Evolutionary conservation across 2,329 filamentous ascomycete species (phyloP).

Genomic region (Cordyceps cateniannulata): DNA sequence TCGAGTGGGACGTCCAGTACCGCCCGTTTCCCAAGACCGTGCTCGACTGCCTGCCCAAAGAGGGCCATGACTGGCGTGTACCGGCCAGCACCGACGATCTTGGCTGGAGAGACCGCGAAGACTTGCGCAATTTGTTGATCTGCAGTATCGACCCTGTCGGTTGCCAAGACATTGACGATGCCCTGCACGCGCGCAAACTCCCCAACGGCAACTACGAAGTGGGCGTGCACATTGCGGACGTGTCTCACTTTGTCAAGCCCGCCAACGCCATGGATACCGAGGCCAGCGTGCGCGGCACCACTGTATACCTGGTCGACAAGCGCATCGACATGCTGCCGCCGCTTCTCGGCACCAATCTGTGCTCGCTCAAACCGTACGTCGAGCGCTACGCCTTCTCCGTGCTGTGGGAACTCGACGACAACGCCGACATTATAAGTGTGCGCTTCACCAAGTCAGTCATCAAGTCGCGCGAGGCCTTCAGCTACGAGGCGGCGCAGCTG

Average conservation of each 20-base stretch:
- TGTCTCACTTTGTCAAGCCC: constrained; percentile 98
- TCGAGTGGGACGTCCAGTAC: constrained; percentile 98
- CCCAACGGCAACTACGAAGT: constrained; percentile 94
- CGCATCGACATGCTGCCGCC: constrained; percentile 99
- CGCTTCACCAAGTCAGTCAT: constrained; percentile 97
- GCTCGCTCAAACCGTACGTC: constrained; percentile 95
- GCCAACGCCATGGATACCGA: constrained; percentile 96
- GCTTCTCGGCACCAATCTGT: constrained; percentile 91
- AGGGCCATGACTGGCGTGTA: constrained; percentile 92
- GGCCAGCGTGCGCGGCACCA: constrained; percentile 88
- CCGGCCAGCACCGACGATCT: constrained; percentile 72
- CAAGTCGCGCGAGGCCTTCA: constrained; percentile 91
- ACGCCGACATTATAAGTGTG: constrained; percentile 79
- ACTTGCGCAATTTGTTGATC: constrained; percentile 78
- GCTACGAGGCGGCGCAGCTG: constrained; percentile 92
- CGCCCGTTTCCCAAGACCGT: constrained; percentile 94
- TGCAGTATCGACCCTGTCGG: constrained; percentile 97
- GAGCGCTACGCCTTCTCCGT: constrained; percentile 85
- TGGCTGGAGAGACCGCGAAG: constrained; percentile 79
- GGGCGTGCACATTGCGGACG: constrained; percentile 96
- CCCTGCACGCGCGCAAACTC: constrained; percentile 76
- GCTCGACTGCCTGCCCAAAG: constrained; percentile 81
- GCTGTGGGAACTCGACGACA: constrained; percentile 79
- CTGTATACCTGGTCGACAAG: constrained; percentile 96
- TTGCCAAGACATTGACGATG: constrained; percentile 97